Percentiles rank a stretch among this genome's conserved stretches.
These are phyloP conservation scores for Rauvolfia tetraphylla DNA, from an alignment of 257 asterid species.

Conservation along the genomic window DNA sequence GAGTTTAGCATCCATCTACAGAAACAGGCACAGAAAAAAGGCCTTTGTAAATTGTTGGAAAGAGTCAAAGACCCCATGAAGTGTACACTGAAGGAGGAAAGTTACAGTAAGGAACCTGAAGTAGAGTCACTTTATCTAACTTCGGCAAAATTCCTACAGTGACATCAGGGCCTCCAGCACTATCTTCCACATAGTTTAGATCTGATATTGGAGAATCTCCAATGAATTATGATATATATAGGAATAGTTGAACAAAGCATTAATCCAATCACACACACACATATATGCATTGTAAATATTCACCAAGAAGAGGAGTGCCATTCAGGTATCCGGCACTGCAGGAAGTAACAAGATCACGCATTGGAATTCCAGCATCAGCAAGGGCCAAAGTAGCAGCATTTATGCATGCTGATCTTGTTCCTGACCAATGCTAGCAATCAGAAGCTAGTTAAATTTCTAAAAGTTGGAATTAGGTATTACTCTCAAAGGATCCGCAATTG, in stretches of 20 bases:
- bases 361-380: conserved; percentile 96
- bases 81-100: not conserved
- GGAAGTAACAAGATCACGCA: conserved; percentile 92
- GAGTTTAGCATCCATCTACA: conserved; percentile 86
- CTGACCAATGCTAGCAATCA: conserved; percentile 32
- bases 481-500: not conserved
- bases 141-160: conserved; percentile 89
- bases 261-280: not conserved
- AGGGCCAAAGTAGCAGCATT: conserved; percentile 98
- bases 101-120: conserved; percentile 53
- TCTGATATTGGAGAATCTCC: conserved; percentile 38
- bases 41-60: not conserved
- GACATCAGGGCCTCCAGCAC: conserved; percentile 99
- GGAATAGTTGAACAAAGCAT: conserved; percentile 1
- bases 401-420: conserved; percentile 99
- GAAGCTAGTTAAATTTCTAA: not conserved
- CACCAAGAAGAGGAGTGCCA: conserved; percentile 85
- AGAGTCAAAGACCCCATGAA: not conserved
- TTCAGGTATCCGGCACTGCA: conserved; percentile 87
- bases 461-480: conserved; percentile 6
- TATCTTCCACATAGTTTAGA: conserved; percentile 86
- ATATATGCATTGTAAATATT: not conserved
- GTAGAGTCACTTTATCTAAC: conserved; percentile 89
- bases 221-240: not conserved
- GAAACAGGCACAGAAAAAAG: not conserved